phyloP scores from a whole-genome alignment of 2,329 filamentous ascomycete genomes.

The Monosporascus sp. region DNA sequence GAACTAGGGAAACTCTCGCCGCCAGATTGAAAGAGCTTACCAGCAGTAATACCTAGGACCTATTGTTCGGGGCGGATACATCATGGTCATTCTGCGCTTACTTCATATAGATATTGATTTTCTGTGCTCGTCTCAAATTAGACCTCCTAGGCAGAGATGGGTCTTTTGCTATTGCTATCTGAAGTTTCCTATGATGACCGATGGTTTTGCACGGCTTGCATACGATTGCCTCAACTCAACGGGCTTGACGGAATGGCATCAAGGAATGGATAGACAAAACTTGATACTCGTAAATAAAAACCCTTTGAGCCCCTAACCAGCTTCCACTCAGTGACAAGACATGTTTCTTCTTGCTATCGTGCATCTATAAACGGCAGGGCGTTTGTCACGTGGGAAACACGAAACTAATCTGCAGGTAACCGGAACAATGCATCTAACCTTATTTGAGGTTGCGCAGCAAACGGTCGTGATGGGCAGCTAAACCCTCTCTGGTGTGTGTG shows the following conservation, averaged over 20 bases:
- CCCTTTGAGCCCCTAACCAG: neutral
- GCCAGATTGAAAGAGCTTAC: constrained; percentile 10
- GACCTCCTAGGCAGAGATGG: neutral
- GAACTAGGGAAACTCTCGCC: constrained; percentile 6
- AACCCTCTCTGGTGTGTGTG: constrained; percentile 3
- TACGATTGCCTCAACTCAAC: neutral
- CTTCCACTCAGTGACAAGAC: constrained; percentile 6
- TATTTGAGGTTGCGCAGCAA: constrained; percentile 30
- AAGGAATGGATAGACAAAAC: neutral
- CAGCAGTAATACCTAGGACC: neutral
- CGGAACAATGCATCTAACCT: constrained; percentile 29
- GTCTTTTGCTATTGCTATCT: neutral
- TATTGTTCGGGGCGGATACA: neutral
- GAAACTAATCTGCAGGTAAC: constrained; percentile 31
- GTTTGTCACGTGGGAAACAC: constrained; percentile 35
- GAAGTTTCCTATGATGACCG: neutral
- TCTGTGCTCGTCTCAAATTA: neutral
- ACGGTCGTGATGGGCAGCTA: constrained; percentile 22
- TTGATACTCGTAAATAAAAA: neutral
- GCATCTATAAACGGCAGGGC: constrained; percentile 13
- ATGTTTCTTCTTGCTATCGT: constrained; percentile 11
- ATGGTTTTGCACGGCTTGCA: neutral
- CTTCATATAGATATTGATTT: neutral
- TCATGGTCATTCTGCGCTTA: neutral
- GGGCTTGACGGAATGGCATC: neutral